These are phyloP conservation scores for Phytophthora pinifolia DNA, from an alignment of 352 stramenopile genomes.

Conservation along the genomic window DNA sequence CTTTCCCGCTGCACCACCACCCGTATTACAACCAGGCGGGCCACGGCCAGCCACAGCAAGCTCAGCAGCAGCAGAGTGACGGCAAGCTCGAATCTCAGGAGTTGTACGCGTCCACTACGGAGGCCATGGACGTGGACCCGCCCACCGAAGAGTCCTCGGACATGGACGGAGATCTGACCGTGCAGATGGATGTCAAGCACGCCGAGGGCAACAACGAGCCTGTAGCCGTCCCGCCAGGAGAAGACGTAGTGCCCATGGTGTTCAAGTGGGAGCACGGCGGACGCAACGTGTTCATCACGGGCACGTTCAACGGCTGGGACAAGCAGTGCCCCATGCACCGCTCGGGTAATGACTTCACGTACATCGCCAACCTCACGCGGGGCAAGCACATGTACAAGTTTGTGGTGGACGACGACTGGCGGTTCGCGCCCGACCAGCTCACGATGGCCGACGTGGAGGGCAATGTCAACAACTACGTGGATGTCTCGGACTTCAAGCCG, in stretches of 20 bases:
- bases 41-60: constrained; percentile 21
- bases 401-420: constrained; percentile 99
- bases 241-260: constrained; percentile 90
- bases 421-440: constrained; percentile 92
- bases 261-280: constrained; percentile 99
- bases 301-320: constrained; percentile 99
- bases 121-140: constrained; percentile 74
- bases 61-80: constrained; percentile 10
- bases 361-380: constrained; percentile 97
- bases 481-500: constrained; percentile 97
- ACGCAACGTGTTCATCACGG: constrained; percentile 97
- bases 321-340: constrained; percentile 99
- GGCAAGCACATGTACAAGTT: constrained; percentile 99
- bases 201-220: constrained; percentile 28
- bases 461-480: constrained; percentile 99
- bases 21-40: constrained; percentile 51
- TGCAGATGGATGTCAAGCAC: constrained; percentile 30
- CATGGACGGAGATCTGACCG: constrained; percentile 26
- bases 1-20: constrained; percentile 70
- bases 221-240: constrained; percentile 12
- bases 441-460: constrained; percentile 99
- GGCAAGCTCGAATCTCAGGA: constrained; percentile 22
- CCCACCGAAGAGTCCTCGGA: constrained; percentile 36
- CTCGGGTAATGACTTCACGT: constrained; percentile 99
- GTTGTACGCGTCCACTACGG: constrained; percentile 24